These are phyloP conservation scores for Nannizziopsis arthrosporioides DNA, from an alignment of 2,329 filamentous ascomycete genomes.

Conservation along the genomic window DNA sequence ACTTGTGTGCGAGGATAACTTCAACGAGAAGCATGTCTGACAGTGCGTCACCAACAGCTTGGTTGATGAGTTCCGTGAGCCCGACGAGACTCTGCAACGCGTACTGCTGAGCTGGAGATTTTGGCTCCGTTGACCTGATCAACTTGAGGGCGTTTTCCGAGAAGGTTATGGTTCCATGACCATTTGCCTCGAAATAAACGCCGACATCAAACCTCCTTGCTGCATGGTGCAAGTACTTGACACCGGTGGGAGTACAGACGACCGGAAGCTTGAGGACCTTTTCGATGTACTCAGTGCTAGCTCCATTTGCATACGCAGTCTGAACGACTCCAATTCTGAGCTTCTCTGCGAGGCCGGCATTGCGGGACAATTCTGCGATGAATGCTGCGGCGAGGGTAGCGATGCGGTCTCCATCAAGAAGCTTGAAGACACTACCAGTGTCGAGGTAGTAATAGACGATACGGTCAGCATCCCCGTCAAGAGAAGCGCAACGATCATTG, in stretches of 20 bases:
- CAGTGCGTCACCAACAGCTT: slow-evolving; percentile 90
- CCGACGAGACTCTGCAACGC: slow-evolving; percentile 75
- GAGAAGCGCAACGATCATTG: slow-evolving; percentile 71
- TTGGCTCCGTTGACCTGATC: slow-evolving; percentile 68
- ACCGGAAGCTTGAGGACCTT: slow-evolving; percentile 80
- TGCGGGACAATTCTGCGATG: slow-evolving; percentile 74
- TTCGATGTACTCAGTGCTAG: slow-evolving; percentile 82
- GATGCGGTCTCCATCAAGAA: slow-evolving; percentile 93
- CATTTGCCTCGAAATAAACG: slow-evolving; percentile 97
- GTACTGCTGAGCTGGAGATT: slow-evolving; percentile 83
- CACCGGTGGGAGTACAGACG: slow-evolving; percentile 85
- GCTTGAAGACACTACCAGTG: slow-evolving; percentile 68
- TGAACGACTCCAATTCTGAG: slow-evolving; percentile 90
- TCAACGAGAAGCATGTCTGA: slow-evolving; percentile 95
- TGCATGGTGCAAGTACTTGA: slow-evolving; percentile 97
- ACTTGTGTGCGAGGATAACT: slow-evolving; percentile 89
- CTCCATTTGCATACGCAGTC: slow-evolving; percentile 94
- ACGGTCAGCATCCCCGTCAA: slow-evolving; percentile 91
- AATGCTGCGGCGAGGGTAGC: slow-evolving; percentile 88
- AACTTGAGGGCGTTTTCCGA: slow-evolving; percentile 67
- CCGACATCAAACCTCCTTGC: slow-evolving; percentile 89
- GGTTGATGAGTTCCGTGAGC: slow-evolving; percentile 86
- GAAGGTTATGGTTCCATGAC: slow-evolving; percentile 93
- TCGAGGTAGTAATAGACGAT: slow-evolving; percentile 92
- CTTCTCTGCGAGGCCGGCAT: slow-evolving; percentile 64